Evolutionary conservation across 768 basidiomycete genomes (phyloP).

Genomic region (Panaeolus cyanescens): DNA sequence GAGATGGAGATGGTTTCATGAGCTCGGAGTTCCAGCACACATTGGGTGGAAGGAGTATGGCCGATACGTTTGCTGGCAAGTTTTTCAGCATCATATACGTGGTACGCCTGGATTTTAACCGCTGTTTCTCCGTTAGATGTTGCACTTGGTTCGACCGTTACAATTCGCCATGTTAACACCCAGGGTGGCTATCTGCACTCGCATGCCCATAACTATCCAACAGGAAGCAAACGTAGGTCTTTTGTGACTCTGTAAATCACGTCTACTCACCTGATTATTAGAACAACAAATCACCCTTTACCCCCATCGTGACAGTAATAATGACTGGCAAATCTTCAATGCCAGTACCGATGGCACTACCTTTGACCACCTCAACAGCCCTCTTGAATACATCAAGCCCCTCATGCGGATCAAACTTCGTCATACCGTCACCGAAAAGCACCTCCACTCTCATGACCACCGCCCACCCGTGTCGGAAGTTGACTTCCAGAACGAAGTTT

Average conservation of each 20-base stretch:
- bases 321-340: constrained; percentile 87
- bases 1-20: constrained; percentile 99
- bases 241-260: not conserved
- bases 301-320: constrained; percentile 97
- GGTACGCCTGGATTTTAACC: not conserved
- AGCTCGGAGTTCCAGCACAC: constrained; percentile 99
- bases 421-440: constrained; percentile 80
- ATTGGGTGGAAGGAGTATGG: constrained; percentile 85
- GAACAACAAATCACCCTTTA: constrained; percentile 99
- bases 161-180: constrained; percentile 91
- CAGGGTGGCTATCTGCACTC: constrained; percentile 99
- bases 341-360: constrained; percentile 49
- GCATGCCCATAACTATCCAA: constrained; percentile 86
- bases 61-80: constrained; percentile 88
- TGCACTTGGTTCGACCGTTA: constrained; percentile 78
- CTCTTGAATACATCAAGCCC: constrained; percentile 64
- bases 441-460: constrained; percentile 92
- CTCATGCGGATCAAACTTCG: constrained; percentile 77
- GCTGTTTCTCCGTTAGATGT: constrained; percentile 55
- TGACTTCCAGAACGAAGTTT: constrained; percentile 99
- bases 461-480: constrained; percentile 96
- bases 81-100: not conserved
- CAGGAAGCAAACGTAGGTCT: constrained; percentile 79
- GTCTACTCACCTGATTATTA: constrained; percentile 28
- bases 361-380: constrained; percentile 49